Evolutionary conservation across 2,329 filamentous ascomycete species (phyloP).

Genomic region (Westerdykella sp.): DNA sequence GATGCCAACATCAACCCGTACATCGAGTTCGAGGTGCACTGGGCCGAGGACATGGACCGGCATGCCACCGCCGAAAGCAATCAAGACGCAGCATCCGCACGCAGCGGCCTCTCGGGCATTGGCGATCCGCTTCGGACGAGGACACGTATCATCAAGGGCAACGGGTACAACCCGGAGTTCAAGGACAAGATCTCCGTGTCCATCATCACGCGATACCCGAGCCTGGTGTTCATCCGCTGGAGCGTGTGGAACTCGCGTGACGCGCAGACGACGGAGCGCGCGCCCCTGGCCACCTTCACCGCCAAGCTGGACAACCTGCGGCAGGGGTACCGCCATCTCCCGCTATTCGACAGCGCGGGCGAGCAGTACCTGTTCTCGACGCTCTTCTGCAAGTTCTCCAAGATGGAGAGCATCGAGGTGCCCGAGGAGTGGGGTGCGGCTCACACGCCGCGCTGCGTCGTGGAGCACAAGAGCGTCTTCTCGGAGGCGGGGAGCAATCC

Average conservation of each 20-base stretch:
- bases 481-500: slow-evolving; percentile 21
- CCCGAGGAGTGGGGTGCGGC: neutral
- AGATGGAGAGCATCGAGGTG: slow-evolving; percentile 45
- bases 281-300: slow-evolving; percentile 78
- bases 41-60: slow-evolving; percentile 84
- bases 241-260: slow-evolving; percentile 82
- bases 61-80: slow-evolving; percentile 62
- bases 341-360: slow-evolving; percentile 79
- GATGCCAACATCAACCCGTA: slow-evolving; percentile 83
- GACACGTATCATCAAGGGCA: slow-evolving; percentile 74
- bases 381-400: slow-evolving; percentile 81
- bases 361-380: slow-evolving; percentile 94
- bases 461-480: too few species aligned
- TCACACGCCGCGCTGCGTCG: slow-evolving; percentile 1
- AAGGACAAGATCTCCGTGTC: slow-evolving; percentile 72
- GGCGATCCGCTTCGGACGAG: slow-evolving; percentile 69
- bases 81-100: slow-evolving; percentile 57
- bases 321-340: slow-evolving; percentile 87
- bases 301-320: slow-evolving; percentile 86
- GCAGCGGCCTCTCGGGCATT: slow-evolving; percentile 60
- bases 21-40: slow-evolving; percentile 89
- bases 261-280: slow-evolving; percentile 60
- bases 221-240: slow-evolving; percentile 89
- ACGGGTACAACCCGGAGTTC: slow-evolving; percentile 91
- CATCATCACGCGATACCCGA: slow-evolving; percentile 88